Evolutionary conservation across 2,329 filamentous ascomycete genomes (phyloP).

Genomic region (Hypoxylon sp.): DNA sequence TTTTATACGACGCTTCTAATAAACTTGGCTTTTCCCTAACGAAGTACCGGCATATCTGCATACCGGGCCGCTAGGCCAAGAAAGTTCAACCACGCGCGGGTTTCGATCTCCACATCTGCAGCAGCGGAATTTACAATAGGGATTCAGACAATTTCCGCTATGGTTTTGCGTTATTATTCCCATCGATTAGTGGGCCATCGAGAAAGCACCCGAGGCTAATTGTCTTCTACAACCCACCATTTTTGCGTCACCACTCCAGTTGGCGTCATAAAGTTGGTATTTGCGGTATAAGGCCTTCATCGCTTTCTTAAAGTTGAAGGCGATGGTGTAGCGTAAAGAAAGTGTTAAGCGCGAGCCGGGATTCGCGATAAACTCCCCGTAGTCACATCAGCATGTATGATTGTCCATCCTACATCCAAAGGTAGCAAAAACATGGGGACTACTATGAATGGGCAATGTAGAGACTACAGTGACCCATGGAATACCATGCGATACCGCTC

Average conservation of each 20-base stretch:
- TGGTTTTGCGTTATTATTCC: background rate
- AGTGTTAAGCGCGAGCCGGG: conserved; percentile 8
- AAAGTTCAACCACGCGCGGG: background rate
- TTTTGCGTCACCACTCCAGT: conserved; percentile 10
- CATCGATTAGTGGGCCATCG: background rate
- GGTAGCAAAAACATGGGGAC: background rate
- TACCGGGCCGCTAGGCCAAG: conserved; percentile 6
- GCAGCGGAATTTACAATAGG: conserved; percentile 11
- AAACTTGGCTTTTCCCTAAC: background rate
- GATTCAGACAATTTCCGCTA: conserved; percentile 6
- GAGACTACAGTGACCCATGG: conserved; percentile 1
- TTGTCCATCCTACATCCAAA: conserved; percentile 13
- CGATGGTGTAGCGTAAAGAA: background rate
- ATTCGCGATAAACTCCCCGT: conserved; percentile 12
- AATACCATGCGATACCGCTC: background rate
- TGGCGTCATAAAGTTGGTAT: conserved; percentile 12
- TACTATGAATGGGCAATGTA: conserved; percentile 2
- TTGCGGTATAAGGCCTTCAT: conserved; percentile 5
- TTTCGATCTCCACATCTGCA: conserved; percentile 8
- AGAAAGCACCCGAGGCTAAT: background rate
- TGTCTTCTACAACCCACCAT: conserved; percentile 1
- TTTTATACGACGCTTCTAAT: background rate
- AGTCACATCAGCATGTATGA: conserved; percentile 9
- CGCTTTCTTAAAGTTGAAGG: background rate
- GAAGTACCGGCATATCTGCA: background rate